Evolutionary conservation across 176 grass and related monocot genomes (phyloP), one percentile per base, ranked within the genome.

Genomic region (Oryza punctata): DNA sequence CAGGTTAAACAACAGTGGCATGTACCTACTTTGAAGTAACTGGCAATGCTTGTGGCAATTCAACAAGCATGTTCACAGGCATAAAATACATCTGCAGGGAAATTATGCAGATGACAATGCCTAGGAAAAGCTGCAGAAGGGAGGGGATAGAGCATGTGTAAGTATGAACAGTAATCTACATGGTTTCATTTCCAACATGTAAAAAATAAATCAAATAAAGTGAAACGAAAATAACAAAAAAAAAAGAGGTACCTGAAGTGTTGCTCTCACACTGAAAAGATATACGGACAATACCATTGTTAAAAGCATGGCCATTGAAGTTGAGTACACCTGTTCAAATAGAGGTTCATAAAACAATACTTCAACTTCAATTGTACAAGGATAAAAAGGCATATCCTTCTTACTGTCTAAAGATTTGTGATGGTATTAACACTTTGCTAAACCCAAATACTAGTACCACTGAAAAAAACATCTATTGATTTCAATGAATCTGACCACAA

Each of bases 31-130:
- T 90, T 12, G 89, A 75, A 70, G 80, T 45, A 80, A 74, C 69
- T 54, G 80, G 75, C 41, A 90, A 65, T 65, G 80, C 76, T 87
- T 90, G 89, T 76, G 92, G 92, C 68, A 98, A 93, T 57, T 93
- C 88, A 50, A 98, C 80, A 63, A 95, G 85, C 95, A 82, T 76
- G 74, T 88, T 93, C 44, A 89, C 87, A 70, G 95, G 95, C 85
- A 94, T 90, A 89, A 98, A 98, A 90, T 98, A 98, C 96, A 99
- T 92, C 63, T 99, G 93, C 85, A 99, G 66, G 38, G 93, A 96
- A 75, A 94, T 91, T 89, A 96, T 99, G 88, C 93, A 99, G 71
- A 99, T 94, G 52, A 94, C 52, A 85, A 99, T 94, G 83, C 96
- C 96, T 76, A 99, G 87, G 83, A 96, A 93, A 90, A 96, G 96